Base-by-base conservation (phyloP, 2,329 filamentous ascomycete species). In the Paraphoma sp. region DNA sequence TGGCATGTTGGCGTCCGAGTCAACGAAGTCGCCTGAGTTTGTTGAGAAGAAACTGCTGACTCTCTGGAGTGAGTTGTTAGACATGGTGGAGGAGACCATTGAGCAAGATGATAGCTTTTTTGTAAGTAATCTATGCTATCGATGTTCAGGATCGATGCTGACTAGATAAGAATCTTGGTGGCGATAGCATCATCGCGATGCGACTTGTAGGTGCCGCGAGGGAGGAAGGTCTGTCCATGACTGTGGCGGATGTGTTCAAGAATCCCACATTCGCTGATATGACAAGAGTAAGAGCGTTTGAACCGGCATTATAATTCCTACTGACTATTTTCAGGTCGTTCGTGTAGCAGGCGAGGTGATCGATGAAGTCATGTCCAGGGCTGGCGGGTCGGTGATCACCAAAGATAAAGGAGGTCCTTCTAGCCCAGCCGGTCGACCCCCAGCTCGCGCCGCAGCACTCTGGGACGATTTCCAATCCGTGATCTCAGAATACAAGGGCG, bases 171-270 rank as follows among this genome's bases (percentile, higher is more conserved):
- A 66, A 71, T 53, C 63, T 73, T 9, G 72, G 72, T 33, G 72
- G 72, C 11, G 71, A 74, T 45, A 71, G 65, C 38, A 73, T 75
- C 38, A 70, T 73, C 42, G 72, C 72, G 7, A 75, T 75, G 72
- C 65, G 69, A 46, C 60, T 75, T 6, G 72, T 74, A 6, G 70
- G 69, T 8, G 69, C 68, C 18, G 71, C 71, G 23, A 65, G 72
- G 11, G 71, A 73, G 45, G 69, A 74, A 45, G 71, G 71, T 5
- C 36, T 74, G 23, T 69, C 68, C 3, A 72, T 75, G 67, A 75
- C 70, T 0, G 72, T 75, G 4, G 72, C 72, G 9, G 71, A 75
- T 52, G 67, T 74, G 17, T 73, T 75, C 61, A 71, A 69, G 45
- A 72, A 74, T 44, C 70, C 71, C 1, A 73, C 66, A 4, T 73